Evolutionary conservation across 179 eudicot genomes (phyloP), one percentile per base, ranked within the genome.

Genomic region (Sideroxylon spinosum): DNA sequence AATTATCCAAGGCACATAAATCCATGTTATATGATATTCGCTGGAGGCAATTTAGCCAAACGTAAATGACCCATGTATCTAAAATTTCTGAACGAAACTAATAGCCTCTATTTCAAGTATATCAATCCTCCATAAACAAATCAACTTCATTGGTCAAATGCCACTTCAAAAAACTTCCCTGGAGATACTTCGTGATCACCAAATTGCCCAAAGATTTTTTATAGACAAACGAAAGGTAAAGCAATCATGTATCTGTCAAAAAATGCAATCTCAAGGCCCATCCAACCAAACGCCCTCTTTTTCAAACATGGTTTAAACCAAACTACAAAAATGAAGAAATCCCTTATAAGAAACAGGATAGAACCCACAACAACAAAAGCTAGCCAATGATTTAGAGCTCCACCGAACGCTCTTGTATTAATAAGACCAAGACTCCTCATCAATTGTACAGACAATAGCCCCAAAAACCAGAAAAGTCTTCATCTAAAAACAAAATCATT

Each of bases 301-400:
- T 52, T 25, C 44, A 23, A 20, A 1, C 13, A 53, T 61, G n/a
- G 60, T 70, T 70, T 0, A n/a, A 48, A 70, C 14, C 73, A 70
- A 48, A 22, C 56, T 46, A 13, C 28, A 9, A 46, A 70, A 48
- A 48, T 70, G 29, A 22, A 70, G 19, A 14, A 20, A 68, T 48
- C 73, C 50, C 73, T 48, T 20, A 22, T 71, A 70, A 70, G 74
- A 70, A 71, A 19, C 23, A 55, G 28, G 19, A 64, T 46, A 61
- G 6, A 62, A 62, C 37, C 53, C 68, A 46, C 46, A 62, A 61
- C 56, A 22, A 61, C 56, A 61, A 12, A 75, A 16, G 13, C 37
- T 32, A 72, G 63, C 75, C 26, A 9, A 25, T 16, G 48, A 53
- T 52, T 55, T 17, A 17, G n/a, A 72, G 17, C 17, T 48, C 75